Evolutionary conservation across 345 rosid species (phyloP).

Genomic region (Camelina laxa): DNA sequence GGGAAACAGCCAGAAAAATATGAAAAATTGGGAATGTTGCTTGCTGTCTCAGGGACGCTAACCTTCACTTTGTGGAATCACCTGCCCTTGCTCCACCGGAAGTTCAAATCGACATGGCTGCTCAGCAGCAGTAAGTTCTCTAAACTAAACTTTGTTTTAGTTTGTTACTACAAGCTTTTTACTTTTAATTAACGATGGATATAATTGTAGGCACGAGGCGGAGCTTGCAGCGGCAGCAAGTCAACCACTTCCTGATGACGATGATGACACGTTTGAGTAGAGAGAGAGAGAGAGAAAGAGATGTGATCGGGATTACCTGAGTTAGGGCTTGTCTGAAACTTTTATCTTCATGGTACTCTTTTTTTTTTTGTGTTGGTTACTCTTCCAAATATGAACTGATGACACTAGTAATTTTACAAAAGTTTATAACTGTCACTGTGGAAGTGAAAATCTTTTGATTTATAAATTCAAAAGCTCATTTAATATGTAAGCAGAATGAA

Average conservation of each 20-base stretch:
- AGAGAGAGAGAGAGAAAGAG: conserved; percentile 19
- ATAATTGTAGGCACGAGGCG: conserved; percentile 68
- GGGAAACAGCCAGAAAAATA: not conserved
- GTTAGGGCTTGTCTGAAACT: conserved; percentile 12
- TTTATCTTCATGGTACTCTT: conserved; percentile 20
- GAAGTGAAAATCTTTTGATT: too few relatives aligned
- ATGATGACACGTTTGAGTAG: conserved; percentile 74
- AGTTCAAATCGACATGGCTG: conserved; percentile 87
- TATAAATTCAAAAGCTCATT: too few relatives aligned
- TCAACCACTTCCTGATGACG: conserved; percentile 91
- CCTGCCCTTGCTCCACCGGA: conserved; percentile 97
- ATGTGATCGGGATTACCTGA: conserved; percentile 13
- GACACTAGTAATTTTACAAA: not conserved
- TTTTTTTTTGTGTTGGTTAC: conserved; percentile 12
- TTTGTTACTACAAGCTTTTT: not conserved
- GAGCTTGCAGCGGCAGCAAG: conserved; percentile 72
- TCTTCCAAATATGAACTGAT: not conserved
- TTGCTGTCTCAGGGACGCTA: conserved; percentile 56
- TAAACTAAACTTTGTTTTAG: not conserved
- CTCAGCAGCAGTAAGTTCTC: conserved; percentile 81
- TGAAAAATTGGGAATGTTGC: not conserved
- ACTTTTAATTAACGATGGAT: not conserved
- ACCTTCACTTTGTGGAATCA: conserved; percentile 94
- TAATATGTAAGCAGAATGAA: too few relatives aligned
- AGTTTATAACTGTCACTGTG: too few relatives aligned